Conservation (phyloP, 495 filamentous ascomycete species). For the Penicillium dipodomyicola region DNA sequence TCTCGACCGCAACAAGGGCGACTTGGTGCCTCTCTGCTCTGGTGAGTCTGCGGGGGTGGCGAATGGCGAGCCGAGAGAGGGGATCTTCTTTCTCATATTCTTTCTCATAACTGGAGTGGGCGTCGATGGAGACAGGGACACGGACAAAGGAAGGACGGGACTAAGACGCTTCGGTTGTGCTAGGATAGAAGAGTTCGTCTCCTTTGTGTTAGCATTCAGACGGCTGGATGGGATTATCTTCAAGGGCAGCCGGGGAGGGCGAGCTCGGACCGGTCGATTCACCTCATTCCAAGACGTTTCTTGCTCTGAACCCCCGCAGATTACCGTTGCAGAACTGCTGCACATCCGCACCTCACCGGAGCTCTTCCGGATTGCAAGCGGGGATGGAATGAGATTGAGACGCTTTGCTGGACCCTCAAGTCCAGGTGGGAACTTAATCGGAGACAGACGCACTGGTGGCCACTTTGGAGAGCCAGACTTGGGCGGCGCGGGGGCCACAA, state of each 20-base stretch:
- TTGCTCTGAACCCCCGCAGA: not conserved
- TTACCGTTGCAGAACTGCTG: not conserved
- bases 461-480: not conserved
- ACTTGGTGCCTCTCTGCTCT: not conserved
- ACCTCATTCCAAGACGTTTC: not conserved
- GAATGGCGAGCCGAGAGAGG: not conserved
- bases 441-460: not conserved
- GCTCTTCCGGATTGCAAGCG: constrained; percentile 1
- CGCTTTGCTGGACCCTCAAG: constrained; percentile 2
- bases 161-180: not conserved
- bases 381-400: constrained; percentile 2
- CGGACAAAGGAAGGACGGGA: not conserved
- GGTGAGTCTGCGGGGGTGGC: not conserved
- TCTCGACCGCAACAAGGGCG: not conserved
- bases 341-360: constrained; percentile 9
- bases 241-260: constrained; percentile 4
- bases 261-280: not conserved
- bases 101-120: not conserved
- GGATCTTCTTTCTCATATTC: no score
- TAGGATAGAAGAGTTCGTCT: not conserved
- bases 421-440: constrained; percentile 1
- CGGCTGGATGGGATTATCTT: not conserved
- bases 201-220: not conserved
- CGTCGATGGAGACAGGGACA: not conserved
- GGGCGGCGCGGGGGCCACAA: not conserved